Percentiles rank a stretch among this genome's conserved stretches.
Conservation (phyloP, 768 basidiomycete genomes). For the Boletus sensibilis region DNA sequence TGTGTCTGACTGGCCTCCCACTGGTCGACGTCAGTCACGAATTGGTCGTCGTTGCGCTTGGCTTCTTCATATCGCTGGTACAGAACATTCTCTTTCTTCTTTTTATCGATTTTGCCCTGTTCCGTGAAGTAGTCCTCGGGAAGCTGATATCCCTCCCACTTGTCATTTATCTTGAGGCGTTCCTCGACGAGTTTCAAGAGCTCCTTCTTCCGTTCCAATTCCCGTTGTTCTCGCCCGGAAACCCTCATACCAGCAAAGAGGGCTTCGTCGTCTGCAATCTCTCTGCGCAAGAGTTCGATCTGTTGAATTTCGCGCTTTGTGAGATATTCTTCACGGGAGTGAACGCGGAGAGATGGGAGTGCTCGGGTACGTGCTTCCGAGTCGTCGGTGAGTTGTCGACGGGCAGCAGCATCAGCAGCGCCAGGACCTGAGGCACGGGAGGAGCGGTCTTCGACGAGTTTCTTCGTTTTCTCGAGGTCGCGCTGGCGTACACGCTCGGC, state of each 20-base stretch:
- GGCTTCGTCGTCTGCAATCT: constrained; percentile 92
- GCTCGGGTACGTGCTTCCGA: constrained; percentile 51
- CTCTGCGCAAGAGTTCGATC: constrained; percentile 87
- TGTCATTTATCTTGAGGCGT: constrained; percentile 91
- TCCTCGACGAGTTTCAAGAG: constrained; percentile 90
- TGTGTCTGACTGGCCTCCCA: constrained; percentile 94
- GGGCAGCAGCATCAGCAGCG: constrained; percentile 78
- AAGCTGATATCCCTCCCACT: constrained; percentile 92
- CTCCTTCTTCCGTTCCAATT: constrained; percentile 91
- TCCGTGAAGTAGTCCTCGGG: constrained; percentile 99
- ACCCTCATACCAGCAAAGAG: constrained; percentile 90
- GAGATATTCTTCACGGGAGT: constrained; percentile 93
- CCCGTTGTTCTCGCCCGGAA: constrained; percentile 75
- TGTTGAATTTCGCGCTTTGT: constrained; percentile 96
- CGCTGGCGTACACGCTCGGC: constrained; percentile 81
- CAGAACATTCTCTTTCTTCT: constrained; percentile 89
- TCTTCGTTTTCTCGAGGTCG: constrained; percentile 85
- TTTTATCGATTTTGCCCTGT: constrained; percentile 96
- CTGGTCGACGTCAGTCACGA: constrained; percentile 95
- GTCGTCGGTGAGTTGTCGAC: constrained; percentile 83
- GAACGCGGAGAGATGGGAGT: constrained; percentile 74
- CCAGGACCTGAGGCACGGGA: constrained; percentile 64
- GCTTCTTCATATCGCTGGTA: constrained; percentile 96
- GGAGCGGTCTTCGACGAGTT: constrained; percentile 88
- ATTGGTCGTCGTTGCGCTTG: constrained; percentile 88